Evolutionary conservation across 1,284 basidiomycete species (phyloP), one percentile per base, ranked within the genome.

Genomic region (Puccinia novopanici): DNA sequence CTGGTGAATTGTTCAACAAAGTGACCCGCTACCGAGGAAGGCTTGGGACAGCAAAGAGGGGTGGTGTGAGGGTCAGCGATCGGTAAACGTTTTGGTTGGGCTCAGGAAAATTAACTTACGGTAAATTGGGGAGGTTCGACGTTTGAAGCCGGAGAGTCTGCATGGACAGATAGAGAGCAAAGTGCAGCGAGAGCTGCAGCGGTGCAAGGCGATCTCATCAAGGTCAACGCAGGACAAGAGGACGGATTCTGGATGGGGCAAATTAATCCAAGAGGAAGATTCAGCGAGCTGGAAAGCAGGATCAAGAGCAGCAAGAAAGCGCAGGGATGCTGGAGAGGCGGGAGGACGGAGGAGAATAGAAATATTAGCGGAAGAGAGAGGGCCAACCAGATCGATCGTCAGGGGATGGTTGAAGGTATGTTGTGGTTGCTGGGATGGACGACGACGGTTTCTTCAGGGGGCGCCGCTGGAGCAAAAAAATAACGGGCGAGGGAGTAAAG

Each of bases 1-100:
- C 91, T 90, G 37, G 92, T 93, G 89, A 99, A 99, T 87, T 99
- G 97, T 87, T 99, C 97, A 84, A 99, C 85, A 89, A 99, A 98
- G 82, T 93, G 91, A n/a, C 93, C 95, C 85, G 92, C 91, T 87
- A 98, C 88, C 81, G 88, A 87, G 77, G 95, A 92, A 67, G 92
- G 88, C 93, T 98, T 15, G 30, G 48, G 24, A 24, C 4, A 50
- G 61, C 59, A 57, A 75, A 48, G 61, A 12, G 40, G 19, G 48
- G 24, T 48, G 30, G 42, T 54, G 79, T 30, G 73, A 59, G 61
- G 37, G 34, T 59, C n/a, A 78, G 19, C 61, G 19, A 54, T 61
- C 24, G n/a, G 3, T 6, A 70, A 63, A 22, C 19, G 57, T 55
- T 71, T 22, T 42, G 22, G 34, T 19, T 55, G 17, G 30, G 3